Evolutionary conservation across 805 yeast species (phyloP), one percentile per base, ranked within the genome.

Genomic region (Groenewaldozyma tartarivorans): DNA sequence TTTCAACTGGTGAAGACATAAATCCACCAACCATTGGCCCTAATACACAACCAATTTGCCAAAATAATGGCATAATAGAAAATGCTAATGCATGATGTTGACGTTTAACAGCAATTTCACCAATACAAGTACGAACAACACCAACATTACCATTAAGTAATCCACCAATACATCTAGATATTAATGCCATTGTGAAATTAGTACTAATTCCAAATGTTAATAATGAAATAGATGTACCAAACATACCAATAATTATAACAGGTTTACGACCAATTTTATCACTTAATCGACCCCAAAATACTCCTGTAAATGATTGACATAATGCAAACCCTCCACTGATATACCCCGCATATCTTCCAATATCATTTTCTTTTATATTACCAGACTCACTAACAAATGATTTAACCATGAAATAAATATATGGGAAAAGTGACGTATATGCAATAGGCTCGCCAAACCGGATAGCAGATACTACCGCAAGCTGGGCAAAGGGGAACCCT

Each of bases 81-180:
- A 78, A 76, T 1, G 82, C 82, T 5, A 75, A 41, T 6, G 81
- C 79, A 54, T 77, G 81, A 52, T 77, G 82, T 27, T 64, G 62
- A 39, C 74, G 63, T 42, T 77, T 72, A 1, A 59, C 60, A 3
- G 80, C 79, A 13, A 75, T 57, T 52, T 78, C 85, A 2, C 82
- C 84, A 35, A 78, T 63, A 37, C 68, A 58, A 0, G 84, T 78
- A 54, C 84, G 60, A 24, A 78, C 52, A n/a, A 78, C 81, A 1
- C 79, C 77, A 5, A 76, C 72, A 52, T 78, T 78, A 4, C 83
- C 85, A 52, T 77, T 78, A 33, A 77, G 57, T 2, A 71, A 57
- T 0, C 85, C 85, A 60, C 73, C 69, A 33, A 69, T 46, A 17
- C 70, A 62, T 50, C 83, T 62, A 6, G 82, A 74, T 11, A 61